Evolutionary conservation across 208 protist genomes (phyloP).

Genomic region (Trypanosomatidae sp.): DNA sequence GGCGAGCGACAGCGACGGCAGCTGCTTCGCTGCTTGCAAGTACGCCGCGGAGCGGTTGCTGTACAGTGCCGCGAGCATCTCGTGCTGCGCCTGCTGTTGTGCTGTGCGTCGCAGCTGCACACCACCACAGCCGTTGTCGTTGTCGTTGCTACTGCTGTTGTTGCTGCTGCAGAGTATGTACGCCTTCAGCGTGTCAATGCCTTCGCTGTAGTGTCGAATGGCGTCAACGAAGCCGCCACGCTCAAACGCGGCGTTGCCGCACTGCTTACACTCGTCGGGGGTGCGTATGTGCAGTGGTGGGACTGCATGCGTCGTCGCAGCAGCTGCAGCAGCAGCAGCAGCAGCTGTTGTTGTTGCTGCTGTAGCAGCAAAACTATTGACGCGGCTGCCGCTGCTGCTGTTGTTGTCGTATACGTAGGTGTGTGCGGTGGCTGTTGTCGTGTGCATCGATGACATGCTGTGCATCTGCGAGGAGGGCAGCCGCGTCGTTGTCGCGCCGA

Average conservation of each 20-base stretch:
- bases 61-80: slow-evolving; percentile 73
- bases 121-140: neutral
- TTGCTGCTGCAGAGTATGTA: slow-evolving; percentile 1
- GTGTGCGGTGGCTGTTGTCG: slow-evolving; percentile 1
- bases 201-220: slow-evolving; percentile 65
- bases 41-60: slow-evolving; percentile 92
- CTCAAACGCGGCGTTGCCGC: slow-evolving; percentile 89
- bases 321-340: slow-evolving; percentile 1
- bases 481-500: too few relatives aligned
- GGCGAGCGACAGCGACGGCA: slow-evolving; percentile 13
- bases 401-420: slow-evolving; percentile 1
- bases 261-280: slow-evolving; percentile 50
- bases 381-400: neutral
- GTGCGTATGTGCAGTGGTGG: slow-evolving; percentile 1
- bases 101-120: too few relatives aligned
- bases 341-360: neutral
- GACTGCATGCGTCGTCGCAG: neutral
- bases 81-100: neutral
- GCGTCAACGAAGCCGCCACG: slow-evolving; percentile 61
- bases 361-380: neutral
- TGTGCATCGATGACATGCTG: too few relatives aligned
- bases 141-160: neutral
- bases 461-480: too few relatives aligned
- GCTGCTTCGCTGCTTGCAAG: slow-evolving; percentile 39
- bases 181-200: slow-evolving; percentile 35